phyloP scores from a whole-genome alignment of 2,329 filamentous ascomycete species.

The Fusarium phyllophilum region DNA sequence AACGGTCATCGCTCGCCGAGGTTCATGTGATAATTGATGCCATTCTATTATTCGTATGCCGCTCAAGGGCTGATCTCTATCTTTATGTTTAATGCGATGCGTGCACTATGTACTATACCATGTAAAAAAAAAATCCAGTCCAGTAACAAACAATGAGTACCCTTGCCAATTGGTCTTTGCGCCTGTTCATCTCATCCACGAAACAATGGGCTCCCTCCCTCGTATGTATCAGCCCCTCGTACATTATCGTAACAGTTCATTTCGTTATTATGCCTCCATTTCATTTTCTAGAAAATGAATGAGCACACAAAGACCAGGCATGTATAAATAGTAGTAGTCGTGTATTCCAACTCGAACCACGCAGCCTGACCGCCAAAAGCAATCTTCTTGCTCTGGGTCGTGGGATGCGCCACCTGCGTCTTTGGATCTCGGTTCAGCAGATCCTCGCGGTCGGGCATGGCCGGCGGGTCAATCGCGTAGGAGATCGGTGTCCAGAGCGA shows the following conservation, averaged over 20 bases:
- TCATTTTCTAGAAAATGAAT: conserved; percentile 44
- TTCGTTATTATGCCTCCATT: conserved; percentile 30
- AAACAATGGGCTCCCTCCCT: conserved; percentile 4
- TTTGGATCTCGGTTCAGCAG: conserved; percentile 65
- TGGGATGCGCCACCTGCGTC: conserved; percentile 64
- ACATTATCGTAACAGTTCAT: conserved; percentile 43
- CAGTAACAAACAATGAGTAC: neutral
- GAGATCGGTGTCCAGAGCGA: conserved; percentile 68
- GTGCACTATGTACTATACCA: conserved; percentile 18
- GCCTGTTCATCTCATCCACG: neutral
- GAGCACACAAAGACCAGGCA: conserved; percentile 59
- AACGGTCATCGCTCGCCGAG: neutral
- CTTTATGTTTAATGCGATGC: conserved; percentile 16
- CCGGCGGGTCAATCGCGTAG: conserved; percentile 70
- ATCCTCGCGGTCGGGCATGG: conserved; percentile 66
- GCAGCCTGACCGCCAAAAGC: conserved; percentile 63
- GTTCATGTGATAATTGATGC: conserved; percentile 4
- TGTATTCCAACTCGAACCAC: conserved; percentile 67
- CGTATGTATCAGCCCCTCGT: conserved; percentile 1
- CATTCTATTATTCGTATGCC: conserved; percentile 23
- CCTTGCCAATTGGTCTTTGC: conserved; percentile 3
- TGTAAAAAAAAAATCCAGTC: conserved; percentile 2
- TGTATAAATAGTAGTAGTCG: conserved; percentile 61
- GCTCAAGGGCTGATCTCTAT: neutral
- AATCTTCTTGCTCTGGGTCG: conserved; percentile 62